A percentile compares a stretch with the other conserved stretches of the same genome.
Evolutionary conservation across 1,284 basidiomycete genomes (phyloP).

Genomic region (Austroboletus olivaceoglutinosus): DNA sequence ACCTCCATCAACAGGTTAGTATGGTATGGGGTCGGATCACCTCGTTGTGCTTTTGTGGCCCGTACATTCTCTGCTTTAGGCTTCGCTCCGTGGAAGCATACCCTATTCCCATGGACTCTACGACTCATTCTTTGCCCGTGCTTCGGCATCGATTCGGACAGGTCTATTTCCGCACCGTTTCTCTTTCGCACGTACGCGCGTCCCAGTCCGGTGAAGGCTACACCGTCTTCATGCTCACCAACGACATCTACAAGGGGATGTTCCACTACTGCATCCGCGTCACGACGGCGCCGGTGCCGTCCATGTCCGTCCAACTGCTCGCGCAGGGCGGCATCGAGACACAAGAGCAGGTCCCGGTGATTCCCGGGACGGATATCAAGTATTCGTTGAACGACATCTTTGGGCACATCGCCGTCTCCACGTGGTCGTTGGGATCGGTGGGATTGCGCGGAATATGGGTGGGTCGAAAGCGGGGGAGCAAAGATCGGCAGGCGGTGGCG

Average conservation of each 20-base stretch:
- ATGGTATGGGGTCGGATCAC: conserved; percentile 46
- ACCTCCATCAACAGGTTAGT: conserved; percentile 16
- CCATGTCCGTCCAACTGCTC: conserved; percentile 33
- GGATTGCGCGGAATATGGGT: conserved; percentile 53
- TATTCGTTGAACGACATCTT: background rate
- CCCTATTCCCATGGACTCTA: conserved; percentile 22
- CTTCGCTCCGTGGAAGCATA: conserved; percentile 50
- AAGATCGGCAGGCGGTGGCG: conserved; percentile 26
- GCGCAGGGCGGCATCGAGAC: conserved; percentile 30
- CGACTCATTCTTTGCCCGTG: conserved; percentile 9
- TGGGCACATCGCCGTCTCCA: conserved; percentile 43
- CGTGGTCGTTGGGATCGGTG: conserved; percentile 43
- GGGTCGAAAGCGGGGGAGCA: conserved; percentile 42
- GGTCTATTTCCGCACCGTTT: conserved; percentile 43
- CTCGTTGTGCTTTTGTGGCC: conserved; percentile 45
- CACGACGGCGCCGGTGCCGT: conserved; percentile 14
- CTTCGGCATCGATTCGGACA: conserved; percentile 35
- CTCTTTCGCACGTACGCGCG: conserved; percentile 38
- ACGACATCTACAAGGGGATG: conserved; percentile 52
- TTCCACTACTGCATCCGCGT: conserved; percentile 45
- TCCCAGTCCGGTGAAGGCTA: conserved; percentile 14
- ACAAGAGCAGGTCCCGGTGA: background rate
- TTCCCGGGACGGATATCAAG: background rate
- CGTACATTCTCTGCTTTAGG: conserved; percentile 49
- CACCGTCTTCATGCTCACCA: conserved; percentile 44